Percentiles rank a stretch among this genome's conserved stretches.
These are phyloP conservation scores for Colletotrichum tanaceti DNA, from an alignment of 2,329 filamentous ascomycete species.

Conservation along the genomic window DNA sequence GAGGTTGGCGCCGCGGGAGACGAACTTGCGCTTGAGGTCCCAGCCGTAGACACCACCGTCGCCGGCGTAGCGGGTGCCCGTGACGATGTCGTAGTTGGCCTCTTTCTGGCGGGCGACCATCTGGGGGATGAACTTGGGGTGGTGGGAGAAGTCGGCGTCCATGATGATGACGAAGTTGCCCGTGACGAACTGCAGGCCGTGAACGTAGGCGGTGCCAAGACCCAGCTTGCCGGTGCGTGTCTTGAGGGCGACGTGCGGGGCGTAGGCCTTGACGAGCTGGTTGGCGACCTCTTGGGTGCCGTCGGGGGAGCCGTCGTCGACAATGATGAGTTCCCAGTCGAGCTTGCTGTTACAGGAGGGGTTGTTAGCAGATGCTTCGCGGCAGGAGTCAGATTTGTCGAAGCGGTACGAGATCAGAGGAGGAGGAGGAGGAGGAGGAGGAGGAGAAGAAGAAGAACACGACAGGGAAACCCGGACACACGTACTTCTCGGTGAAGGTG, in stretches of 20 bases:
- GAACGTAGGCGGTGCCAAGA: constrained; percentile 96
- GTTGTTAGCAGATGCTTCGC: constrained; percentile 12
- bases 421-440: too few relatives aligned
- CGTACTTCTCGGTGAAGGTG: constrained; percentile 89
- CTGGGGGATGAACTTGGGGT: constrained; percentile 97
- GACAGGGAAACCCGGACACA: constrained; percentile 18
- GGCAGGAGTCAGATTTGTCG: too few relatives aligned
- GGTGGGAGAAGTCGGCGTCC: constrained; percentile 99
- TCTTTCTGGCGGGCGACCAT: constrained; percentile 87
- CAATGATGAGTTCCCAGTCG: constrained; percentile 97
- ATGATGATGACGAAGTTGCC: constrained; percentile 99
- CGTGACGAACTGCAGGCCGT: constrained; percentile 88
- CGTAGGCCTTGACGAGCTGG: constrained; percentile 89
- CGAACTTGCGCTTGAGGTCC: constrained; percentile 91
- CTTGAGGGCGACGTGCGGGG: constrained; percentile 83
- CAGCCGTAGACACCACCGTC: constrained; percentile 93
- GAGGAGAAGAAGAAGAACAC: neutral
- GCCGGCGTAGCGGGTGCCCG: constrained; percentile 92
- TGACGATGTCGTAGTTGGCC: constrained; percentile 93
- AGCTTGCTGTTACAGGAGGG: constrained; percentile 71
- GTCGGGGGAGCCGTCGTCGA: constrained; percentile 97
- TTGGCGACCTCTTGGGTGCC: constrained; percentile 91
- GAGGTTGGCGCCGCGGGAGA: constrained; percentile 88
- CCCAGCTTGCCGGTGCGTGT: constrained; percentile 94
- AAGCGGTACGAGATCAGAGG: too few relatives aligned